Conservation (phyloP, 805 yeast species). For the Candida germanica region DNA sequence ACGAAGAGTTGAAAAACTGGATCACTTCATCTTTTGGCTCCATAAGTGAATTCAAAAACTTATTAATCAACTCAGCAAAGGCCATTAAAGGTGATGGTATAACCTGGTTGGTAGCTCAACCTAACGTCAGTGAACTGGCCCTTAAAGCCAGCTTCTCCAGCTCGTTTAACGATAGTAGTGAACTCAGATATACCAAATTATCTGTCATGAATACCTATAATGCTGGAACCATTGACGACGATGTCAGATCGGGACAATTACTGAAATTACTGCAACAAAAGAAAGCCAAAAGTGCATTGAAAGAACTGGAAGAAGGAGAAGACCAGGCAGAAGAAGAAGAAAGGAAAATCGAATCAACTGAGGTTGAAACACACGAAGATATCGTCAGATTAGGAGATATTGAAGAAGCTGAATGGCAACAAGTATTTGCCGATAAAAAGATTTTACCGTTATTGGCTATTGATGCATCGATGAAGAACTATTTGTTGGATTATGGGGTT, state of each 20-base stretch:
- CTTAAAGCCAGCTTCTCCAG: slow-evolving; percentile 16
- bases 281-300: slow-evolving; percentile 26
- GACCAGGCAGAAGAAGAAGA: too few relatives aligned
- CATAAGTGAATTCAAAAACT: slow-evolving; percentile 67
- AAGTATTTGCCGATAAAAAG: slow-evolving; percentile 35
- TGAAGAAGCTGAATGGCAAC: slow-evolving; percentile 40
- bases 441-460: slow-evolving; percentile 63
- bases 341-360: slow-evolving; percentile 3
- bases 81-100: slow-evolving; percentile 85
- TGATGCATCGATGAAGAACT: slow-evolving; percentile 70
- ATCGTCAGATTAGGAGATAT: slow-evolving; percentile 33
- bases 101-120: slow-evolving; percentile 81
- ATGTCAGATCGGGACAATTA: slow-evolving; percentile 52
- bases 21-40: slow-evolving; percentile 70
- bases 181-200: slow-evolving; percentile 40
- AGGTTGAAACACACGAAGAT: slow-evolving; percentile 7
- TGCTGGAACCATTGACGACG: slow-evolving; percentile 77
- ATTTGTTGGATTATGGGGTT: slow-evolving; percentile 73
- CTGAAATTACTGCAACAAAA: slow-evolving; percentile 39
- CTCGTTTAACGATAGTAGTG: slow-evolving; percentile 6
- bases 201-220: slow-evolving; percentile 81
- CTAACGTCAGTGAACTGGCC: slow-evolving; percentile 26
- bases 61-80: slow-evolving; percentile 64
- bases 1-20: slow-evolving; percentile 42
- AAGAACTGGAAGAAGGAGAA: slow-evolving; percentile 13